These are phyloP conservation scores for Hortiboletus flavorubellus DNA, from an alignment of 768 basidiomycete species.

Conservation along the genomic window DNA sequence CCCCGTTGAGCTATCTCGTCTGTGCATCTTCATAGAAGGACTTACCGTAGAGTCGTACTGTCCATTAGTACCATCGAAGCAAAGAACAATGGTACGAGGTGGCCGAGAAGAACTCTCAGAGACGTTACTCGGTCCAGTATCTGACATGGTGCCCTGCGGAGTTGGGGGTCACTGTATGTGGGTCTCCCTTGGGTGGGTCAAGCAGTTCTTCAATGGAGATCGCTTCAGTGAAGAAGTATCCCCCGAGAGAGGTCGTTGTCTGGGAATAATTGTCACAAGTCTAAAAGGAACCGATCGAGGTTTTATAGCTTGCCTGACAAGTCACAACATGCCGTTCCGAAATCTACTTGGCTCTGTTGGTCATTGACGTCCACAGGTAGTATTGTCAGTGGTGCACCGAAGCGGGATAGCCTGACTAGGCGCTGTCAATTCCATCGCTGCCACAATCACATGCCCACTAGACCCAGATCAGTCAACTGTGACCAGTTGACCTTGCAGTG, in stretches of 20 bases:
- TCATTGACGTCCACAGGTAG: neutral
- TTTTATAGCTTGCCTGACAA: conserved; percentile 2
- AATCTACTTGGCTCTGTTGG: neutral
- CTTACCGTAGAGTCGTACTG: conserved; percentile 49
- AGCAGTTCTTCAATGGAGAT: neutral
- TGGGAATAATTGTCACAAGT: neutral
- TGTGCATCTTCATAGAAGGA: neutral
- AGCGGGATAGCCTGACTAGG: too few species aligned
- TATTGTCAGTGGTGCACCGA: neutral
- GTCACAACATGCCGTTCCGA: neutral
- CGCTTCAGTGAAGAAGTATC: neutral
- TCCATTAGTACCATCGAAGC: conserved; percentile 66
- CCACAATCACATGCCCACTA: neutral
- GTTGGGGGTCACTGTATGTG: neutral
- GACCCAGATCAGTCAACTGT: neutral
- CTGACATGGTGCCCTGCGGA: conserved; percentile 15
- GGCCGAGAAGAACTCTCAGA: neutral
- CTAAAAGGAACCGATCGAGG: too few species aligned
- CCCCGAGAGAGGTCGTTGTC: neutral
- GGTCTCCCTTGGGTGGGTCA: neutral
- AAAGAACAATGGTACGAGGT: conserved; percentile 53
- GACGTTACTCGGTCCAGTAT: neutral
- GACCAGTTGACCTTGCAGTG: neutral
- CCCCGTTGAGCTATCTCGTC: neutral
- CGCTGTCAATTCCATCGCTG: neutral